Base-by-base conservation (phyloP, 2,329 filamentous ascomycete genomes). In the Ophiostoma montium region DNA sequence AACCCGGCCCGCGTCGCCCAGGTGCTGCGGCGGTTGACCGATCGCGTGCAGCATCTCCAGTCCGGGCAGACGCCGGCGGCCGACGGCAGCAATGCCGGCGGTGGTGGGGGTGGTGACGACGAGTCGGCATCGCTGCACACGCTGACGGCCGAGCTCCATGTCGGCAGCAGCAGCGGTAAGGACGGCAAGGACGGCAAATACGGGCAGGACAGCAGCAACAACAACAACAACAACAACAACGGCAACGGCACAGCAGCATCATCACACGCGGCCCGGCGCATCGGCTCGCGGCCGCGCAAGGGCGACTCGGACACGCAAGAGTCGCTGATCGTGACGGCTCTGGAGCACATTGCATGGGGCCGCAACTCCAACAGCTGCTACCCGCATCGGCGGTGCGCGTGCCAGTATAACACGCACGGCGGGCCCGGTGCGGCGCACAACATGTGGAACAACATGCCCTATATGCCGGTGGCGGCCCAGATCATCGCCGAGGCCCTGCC, bases 301-400 rank as follows among this genome's bases (percentile, higher is more conserved):
- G 38, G 31, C n/a, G 16, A 5, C 15, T 30, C 3, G 23, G 45
- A 47, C 16, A 18, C 44, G 48, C 51, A 54, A 19, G 52, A 56
- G 35, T 52, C 60, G 3, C 58, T 62, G 1, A 55, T 60, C 18
- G 52, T 64, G 18, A 62, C 61, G 0, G 60, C 61, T 1, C 58
- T 66, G 12, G 63, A 66, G 52, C 60, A 63, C 53, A 57, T 65
- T 15, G 62, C 63, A 2, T 66, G 63, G 63, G 62, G 62, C n/a
- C 59, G 63, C 39, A 62, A 63, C 43, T 54, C 56, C 15, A 63
- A 63, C 45, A 55, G 21, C 46, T 64, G 57, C 57, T 58, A 54
- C 45, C 59, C 46, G 45, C 54, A 58, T 32, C 54, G 56, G 0
- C 50, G 50, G 9, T 58, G 55, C 38, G 48, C 51, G 7, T 56